These are phyloP conservation scores for Phytophthora idaei DNA, from an alignment of 352 stramenopile genomes.

Conservation along the genomic window DNA sequence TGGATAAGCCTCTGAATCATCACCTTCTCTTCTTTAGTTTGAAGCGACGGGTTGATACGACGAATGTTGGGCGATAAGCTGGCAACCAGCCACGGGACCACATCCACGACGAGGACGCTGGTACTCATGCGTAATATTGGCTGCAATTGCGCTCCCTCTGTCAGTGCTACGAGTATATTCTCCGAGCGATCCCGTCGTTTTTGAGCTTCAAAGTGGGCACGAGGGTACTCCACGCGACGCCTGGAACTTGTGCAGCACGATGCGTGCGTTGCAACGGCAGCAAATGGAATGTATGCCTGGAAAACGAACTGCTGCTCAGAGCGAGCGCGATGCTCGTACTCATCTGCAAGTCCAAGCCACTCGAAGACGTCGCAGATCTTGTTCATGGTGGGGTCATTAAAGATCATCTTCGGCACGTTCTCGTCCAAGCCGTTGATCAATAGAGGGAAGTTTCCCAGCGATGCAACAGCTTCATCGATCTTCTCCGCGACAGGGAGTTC, in stretches of 20 bases:
- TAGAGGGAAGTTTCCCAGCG: constrained; percentile 79
- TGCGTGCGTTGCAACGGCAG: constrained; percentile 67
- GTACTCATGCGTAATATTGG: constrained; percentile 62
- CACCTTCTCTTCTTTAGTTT: constrained; percentile 68
- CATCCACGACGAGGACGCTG: constrained; percentile 69
- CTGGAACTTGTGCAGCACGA: constrained; percentile 79
- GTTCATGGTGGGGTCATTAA: constrained; percentile 90
- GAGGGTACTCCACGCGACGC: constrained; percentile 76
- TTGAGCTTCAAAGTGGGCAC: constrained; percentile 58
- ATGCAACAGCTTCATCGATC: constrained; percentile 72
- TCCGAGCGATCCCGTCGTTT: constrained; percentile 60
- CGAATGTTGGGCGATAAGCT: constrained; percentile 71
- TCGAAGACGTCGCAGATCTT: constrained; percentile 84
- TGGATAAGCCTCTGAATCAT: constrained; percentile 74
- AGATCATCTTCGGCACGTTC: constrained; percentile 88
- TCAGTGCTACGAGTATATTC: constrained; percentile 73
- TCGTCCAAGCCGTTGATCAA: constrained; percentile 90
- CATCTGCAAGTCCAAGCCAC: constrained; percentile 83
- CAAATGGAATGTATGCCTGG: constrained; percentile 70
- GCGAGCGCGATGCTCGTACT: constrained; percentile 63
- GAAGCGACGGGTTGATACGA: constrained; percentile 58
- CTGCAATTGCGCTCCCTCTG: constrained; percentile 66
- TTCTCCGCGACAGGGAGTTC: constrained; percentile 40
- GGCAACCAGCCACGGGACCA: constrained; percentile 75
- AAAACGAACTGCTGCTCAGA: constrained; percentile 80